These are phyloP conservation scores for Colletotrichum sp. DNA, from an alignment of 2,329 filamentous ascomycete genomes.

Conservation along the genomic window DNA sequence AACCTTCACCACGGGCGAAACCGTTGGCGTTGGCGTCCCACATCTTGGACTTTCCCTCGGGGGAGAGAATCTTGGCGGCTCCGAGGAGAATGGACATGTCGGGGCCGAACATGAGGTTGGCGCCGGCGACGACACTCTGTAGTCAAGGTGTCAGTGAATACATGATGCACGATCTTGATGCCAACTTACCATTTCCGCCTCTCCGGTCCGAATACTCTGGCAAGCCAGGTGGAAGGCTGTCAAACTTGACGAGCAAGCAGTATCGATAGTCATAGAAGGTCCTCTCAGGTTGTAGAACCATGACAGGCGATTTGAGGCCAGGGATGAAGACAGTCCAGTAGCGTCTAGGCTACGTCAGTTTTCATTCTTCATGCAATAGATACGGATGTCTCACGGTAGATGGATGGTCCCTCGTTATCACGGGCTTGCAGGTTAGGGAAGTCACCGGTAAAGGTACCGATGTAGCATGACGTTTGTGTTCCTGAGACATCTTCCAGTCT, in stretches of 20 bases:
- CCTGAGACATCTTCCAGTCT: constrained; percentile 40
- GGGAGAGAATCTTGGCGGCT: constrained; percentile 50
- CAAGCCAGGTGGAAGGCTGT: constrained; percentile 36
- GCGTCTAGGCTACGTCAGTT: constrained; percentile 49
- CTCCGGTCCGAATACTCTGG: constrained; percentile 34
- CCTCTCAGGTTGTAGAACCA: constrained; percentile 31
- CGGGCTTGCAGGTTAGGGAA: constrained; percentile 30
- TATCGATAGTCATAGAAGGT: constrained; percentile 39
- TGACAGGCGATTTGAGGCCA: constrained; percentile 26
- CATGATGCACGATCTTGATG: too few relatives aligned
- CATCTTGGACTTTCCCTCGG: constrained; percentile 31
- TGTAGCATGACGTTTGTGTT: constrained; percentile 34
- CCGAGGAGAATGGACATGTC: constrained; percentile 26
- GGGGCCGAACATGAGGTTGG: constrained; percentile 27
- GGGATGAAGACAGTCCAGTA: constrained; percentile 48
- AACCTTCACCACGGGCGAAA: constrained; percentile 57
- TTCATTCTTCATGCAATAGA: background rate
- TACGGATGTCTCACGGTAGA: constrained; percentile 38
- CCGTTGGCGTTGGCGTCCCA: constrained; percentile 40
- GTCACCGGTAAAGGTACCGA: constrained; percentile 39
- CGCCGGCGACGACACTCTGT: constrained; percentile 23
- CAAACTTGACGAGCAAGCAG: constrained; percentile 39
- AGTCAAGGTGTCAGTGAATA: background rate
- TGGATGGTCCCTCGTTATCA: constrained; percentile 24
- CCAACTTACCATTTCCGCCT: constrained; percentile 23